These are phyloP conservation scores for Lactarius hatsudake DNA, from an alignment of 768 basidiomycete species.

Conservation along the genomic window DNA sequence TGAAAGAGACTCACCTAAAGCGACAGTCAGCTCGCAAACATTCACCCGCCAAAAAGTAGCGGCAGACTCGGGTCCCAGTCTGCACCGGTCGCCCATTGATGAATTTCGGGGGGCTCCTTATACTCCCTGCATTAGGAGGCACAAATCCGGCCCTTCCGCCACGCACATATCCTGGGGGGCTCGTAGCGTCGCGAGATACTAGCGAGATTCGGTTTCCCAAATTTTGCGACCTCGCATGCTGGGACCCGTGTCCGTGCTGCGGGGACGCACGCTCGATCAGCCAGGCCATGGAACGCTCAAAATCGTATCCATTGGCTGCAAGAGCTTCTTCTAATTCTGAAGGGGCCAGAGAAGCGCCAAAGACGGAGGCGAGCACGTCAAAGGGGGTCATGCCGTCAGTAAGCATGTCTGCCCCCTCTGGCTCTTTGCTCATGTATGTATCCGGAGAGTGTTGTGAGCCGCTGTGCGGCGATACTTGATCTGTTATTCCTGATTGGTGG, in stretches of 20 bases:
- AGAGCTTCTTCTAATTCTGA: constrained; percentile 94
- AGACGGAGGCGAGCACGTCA: constrained; percentile 92
- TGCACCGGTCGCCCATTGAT: constrained; percentile 55
- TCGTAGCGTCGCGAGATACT: constrained; percentile 53
- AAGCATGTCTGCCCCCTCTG: constrained; percentile 56
- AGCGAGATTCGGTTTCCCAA: constrained; percentile 68
- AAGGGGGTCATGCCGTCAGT: constrained; percentile 97
- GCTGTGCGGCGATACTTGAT: constrained; percentile 22
- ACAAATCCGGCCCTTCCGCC: constrained; percentile 43
- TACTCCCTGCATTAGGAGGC: constrained; percentile 26
- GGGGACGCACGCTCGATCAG: constrained; percentile 73
- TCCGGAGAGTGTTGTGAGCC: constrained; percentile 25
- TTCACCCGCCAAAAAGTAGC: constrained; percentile 96
- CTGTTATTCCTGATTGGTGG: constrained; percentile 28
- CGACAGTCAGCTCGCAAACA: constrained; percentile 95
- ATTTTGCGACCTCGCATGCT: constrained; percentile 53
- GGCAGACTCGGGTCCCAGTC: constrained; percentile 80
- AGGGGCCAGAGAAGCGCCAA: constrained; percentile 85
- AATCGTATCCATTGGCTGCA: constrained; percentile 84
- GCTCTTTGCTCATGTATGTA: constrained; percentile 37
- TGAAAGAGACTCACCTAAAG: constrained; percentile 69
- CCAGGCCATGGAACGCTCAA: constrained; percentile 94
- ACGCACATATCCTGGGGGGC: constrained; percentile 33
- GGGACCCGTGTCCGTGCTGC: constrained; percentile 37
- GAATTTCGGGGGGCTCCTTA: constrained; percentile 38